Conservation (phyloP, 1,284 basidiomycete species). For the Amylostereum areolatum region DNA sequence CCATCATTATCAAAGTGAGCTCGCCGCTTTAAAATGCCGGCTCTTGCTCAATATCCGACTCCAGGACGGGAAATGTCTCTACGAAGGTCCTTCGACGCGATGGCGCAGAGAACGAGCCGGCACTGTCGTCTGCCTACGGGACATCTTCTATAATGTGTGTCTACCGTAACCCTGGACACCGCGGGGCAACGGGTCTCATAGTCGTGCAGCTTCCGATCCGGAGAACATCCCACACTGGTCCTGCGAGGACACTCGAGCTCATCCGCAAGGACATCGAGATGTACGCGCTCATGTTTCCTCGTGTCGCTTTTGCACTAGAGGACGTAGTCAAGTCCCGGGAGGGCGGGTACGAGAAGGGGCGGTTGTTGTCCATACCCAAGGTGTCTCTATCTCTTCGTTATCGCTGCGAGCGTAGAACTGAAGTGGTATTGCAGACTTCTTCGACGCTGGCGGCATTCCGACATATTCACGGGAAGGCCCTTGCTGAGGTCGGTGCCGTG, state of each 20-base stretch:
- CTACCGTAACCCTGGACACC: slow-evolving; percentile 4
- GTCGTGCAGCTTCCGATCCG: slow-evolving; percentile 67
- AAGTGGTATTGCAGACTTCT: slow-evolving; percentile 40
- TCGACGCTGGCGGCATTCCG: slow-evolving; percentile 60
- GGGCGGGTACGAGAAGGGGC: slow-evolving; percentile 30
- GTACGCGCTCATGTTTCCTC: slow-evolving; percentile 66
- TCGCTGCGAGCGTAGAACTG: background rate
- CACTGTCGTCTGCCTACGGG: slow-evolving; percentile 75
- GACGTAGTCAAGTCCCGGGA: slow-evolving; percentile 35
- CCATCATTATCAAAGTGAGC: slow-evolving; percentile 69
- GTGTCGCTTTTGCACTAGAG: slow-evolving; percentile 65
- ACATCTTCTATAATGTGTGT: slow-evolving; percentile 81
- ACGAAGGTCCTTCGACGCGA: slow-evolving; percentile 63
- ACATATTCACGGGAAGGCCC: slow-evolving; percentile 59
- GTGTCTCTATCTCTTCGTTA: slow-evolving; percentile 26
- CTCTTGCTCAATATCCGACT: slow-evolving; percentile 6
- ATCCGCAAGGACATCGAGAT: slow-evolving; percentile 69
- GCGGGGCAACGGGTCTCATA: slow-evolving; percentile 2
- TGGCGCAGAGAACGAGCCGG: slow-evolving; percentile 68
- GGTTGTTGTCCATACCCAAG: slow-evolving; percentile 56
- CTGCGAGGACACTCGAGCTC: slow-evolving; percentile 51
- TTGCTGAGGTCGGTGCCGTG: slow-evolving; percentile 49
- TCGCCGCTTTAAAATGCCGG: background rate
- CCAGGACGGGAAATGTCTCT: slow-evolving; percentile 63
- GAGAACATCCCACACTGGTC: slow-evolving; percentile 57